Evolutionary conservation across 371 early-diverging fungal genomes (phyloP).

Genomic region (Sporodiniella umbellata): DNA sequence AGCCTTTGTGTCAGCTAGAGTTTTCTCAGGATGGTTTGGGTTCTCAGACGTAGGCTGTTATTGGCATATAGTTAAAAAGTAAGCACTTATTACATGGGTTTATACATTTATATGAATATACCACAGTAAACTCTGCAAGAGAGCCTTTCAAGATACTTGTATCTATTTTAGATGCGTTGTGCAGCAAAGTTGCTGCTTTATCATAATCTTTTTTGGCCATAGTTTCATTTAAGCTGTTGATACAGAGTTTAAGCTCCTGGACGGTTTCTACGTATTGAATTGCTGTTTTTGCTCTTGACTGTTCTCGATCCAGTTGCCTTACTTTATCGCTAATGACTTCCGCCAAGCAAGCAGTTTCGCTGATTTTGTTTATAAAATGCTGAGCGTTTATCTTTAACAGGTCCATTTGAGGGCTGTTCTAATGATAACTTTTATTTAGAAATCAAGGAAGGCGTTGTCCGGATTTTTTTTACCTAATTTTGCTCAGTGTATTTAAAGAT

Average conservation of each 20-base stretch:
- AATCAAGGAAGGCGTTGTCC: not conserved
- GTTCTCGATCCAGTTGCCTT: constrained; percentile 78
- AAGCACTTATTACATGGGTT: too few species aligned
- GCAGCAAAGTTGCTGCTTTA: constrained; percentile 67
- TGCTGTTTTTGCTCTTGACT: constrained; percentile 69
- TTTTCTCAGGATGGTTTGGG: constrained; percentile 64
- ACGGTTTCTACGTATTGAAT: constrained; percentile 71
- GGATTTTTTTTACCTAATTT: constrained; percentile 39
- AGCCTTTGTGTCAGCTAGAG: constrained; percentile 58
- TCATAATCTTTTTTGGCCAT: constrained; percentile 72
- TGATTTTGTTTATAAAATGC: constrained; percentile 57
- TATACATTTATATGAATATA: constrained; percentile 16
- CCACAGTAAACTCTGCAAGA: constrained; percentile 66
- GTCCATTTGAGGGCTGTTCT: constrained; percentile 60
- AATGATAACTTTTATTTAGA: not conserved
- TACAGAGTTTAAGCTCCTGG: constrained; percentile 73
- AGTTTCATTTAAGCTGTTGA: constrained; percentile 70
- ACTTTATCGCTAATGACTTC: constrained; percentile 82
- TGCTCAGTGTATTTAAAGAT: constrained; percentile 34
- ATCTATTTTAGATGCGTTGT: constrained; percentile 65
- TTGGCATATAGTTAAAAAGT: not conserved
- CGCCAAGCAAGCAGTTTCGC: constrained; percentile 69
- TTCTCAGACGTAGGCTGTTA: constrained; percentile 58
- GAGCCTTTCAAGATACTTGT: constrained; percentile 64
- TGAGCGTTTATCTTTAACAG: constrained; percentile 49